A percentile compares a stretch with the other conserved stretches of the same genome.
phyloP scores from a whole-genome alignment of 306 rosid species.

The Cucurbita ficifolia region DNA sequence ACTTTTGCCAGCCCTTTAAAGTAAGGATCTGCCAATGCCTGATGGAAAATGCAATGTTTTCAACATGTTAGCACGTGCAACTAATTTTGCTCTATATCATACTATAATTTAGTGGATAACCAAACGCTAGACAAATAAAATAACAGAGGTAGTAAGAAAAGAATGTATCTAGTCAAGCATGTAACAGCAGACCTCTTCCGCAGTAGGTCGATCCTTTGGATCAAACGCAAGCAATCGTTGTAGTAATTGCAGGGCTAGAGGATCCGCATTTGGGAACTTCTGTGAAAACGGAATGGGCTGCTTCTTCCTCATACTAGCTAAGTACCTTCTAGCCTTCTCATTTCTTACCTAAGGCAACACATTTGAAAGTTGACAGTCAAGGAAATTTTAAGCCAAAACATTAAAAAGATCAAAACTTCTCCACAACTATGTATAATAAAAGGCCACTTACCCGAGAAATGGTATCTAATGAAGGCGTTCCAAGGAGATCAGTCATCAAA shows the following conservation, averaged over 20 bases:
- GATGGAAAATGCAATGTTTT: slow-evolving; percentile 8
- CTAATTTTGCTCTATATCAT: not conserved
- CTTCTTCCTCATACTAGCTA: slow-evolving; percentile 85
- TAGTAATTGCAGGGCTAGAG: slow-evolving; percentile 56
- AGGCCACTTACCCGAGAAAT: slow-evolving; percentile 49
- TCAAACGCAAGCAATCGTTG: slow-evolving; percentile 79
- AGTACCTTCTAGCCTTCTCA: slow-evolving; percentile 87
- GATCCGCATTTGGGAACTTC: slow-evolving; percentile 78
- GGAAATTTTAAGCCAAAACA: not conserved
- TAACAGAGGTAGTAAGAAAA: not conserved
- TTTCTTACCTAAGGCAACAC: slow-evolving; percentile 64
- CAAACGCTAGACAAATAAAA: not conserved
- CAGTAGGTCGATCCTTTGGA: slow-evolving; percentile 93
- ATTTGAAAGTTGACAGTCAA: not conserved
- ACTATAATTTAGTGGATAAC: not conserved
- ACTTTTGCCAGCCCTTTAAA: slow-evolving; percentile 65
- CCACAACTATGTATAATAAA: not conserved
- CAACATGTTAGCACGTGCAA: not conserved
- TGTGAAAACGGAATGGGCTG: slow-evolving; percentile 61
- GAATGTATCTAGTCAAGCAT: not conserved
- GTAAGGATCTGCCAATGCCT: slow-evolving; percentile 92
- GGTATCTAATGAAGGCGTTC: slow-evolving; percentile 77
- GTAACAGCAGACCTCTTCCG: slow-evolving; percentile 63
- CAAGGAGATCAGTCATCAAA: slow-evolving; percentile 90
- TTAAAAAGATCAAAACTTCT: not conserved